Evolutionary conservation across 768 basidiomycete species (phyloP), one percentile per base, ranked within the genome.

Genomic region (Collybiopsis luxurians): DNA sequence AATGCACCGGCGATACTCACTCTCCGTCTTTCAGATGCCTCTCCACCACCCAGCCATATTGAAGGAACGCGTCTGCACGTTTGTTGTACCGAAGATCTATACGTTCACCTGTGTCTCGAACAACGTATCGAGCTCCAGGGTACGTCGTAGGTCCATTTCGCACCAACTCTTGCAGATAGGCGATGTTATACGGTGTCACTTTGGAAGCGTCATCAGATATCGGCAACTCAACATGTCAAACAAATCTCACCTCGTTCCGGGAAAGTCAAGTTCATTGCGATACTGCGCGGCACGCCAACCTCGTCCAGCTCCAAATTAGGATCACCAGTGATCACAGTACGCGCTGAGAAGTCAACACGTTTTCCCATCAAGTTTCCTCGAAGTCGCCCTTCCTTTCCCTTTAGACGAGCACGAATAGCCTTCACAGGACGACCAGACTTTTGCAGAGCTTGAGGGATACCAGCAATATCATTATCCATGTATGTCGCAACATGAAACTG

Each of bases 401-500:
- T 99, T 55, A 99, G 81, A 43, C 97, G 89, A 4, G 96, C 95
- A 57, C 97, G 93, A 65, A 99, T 98, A 34, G 97, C 95, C 72
- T 99, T 99, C 58, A 99, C 90, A 26, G 97, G 95, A 57, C 97
- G 85, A 28, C 97, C 97, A 40, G 93, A 95, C 72, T 98, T 98
- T 67, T 98, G 97, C 62, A 96, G 75, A 2, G 97, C 95, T 67
- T 98, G 96, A 1, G 97, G 97, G 34, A 98, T 92, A 44, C 97
- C 97, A 31, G 97, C 95, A 57, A 98, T 95, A 67, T 98, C 95
- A 67, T 99, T 99, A 68, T 99, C 97, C 96, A 99, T 99, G 69
- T 98, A 99, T 0, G 97, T 98, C 2, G 97, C 97, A 59, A 98
- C 95, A 67, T 99, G 97, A 69, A 95, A 99, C 93, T 97, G 62